Base-by-base conservation (phyloP, 2,329 filamentous ascomycete species). In the Penicillium brevicompactum region DNA sequence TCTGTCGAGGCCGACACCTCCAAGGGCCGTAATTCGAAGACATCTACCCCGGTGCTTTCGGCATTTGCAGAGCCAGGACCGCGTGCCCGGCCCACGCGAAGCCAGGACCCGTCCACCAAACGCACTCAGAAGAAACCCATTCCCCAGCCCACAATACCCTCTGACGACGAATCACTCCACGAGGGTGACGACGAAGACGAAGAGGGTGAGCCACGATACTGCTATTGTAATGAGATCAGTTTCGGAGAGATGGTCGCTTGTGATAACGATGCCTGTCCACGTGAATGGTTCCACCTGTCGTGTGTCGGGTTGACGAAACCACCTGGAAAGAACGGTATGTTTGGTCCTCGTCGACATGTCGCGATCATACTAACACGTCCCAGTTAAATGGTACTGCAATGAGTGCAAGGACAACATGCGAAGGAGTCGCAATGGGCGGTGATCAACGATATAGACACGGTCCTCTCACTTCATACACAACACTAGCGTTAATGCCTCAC, bases 161-260 rank as follows among this genome's bases (percentile, higher is more conserved):
- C 69, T 0, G 77, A 77, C 49, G 74, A 78, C 14, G 76, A 78
- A 57, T 74, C 74, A 3, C 66, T 74, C 7, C 67, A 74, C 21
- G 80, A 79, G 22, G 78, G 78, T 1, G 87, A 85, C 11, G 85
- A 86, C 7, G 85, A 88, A 34, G 79, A 81, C 37, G 87, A 88
- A 57, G 84, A 82, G 4, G 85, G 89, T 60, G 89, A 92, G 69
- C 87, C 86, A 37, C 80, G 85, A 13, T 92, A 92, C 72, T 91
- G 90, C 72, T 90, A 90, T 74, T 92, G 90, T 71, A 88, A 91
- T 64, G 84, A 87, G 46, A 86, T 91, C 51, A 91, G 88, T 66
- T 92, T 91, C 68, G 89, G 90, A 18, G 89, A 91, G 74, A 92
- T 92, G 90, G 88, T 92, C 42, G 90, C 87, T 2, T 92, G 89